A percentile compares a stretch with the other conserved stretches of the same genome.
Conservation (phyloP, 768 basidiomycete genomes). For the Amanita exitialis region DNA sequence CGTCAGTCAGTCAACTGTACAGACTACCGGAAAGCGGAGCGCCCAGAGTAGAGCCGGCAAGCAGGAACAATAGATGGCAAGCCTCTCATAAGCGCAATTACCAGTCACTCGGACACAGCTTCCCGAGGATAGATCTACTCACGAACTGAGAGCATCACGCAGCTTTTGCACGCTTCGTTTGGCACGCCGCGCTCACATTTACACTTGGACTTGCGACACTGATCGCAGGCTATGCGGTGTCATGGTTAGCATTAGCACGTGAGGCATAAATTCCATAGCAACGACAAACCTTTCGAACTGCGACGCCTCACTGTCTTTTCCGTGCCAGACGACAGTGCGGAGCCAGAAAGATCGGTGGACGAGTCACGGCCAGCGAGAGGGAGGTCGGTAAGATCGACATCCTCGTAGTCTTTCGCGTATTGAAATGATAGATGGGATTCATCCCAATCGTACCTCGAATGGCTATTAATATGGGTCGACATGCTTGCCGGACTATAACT, state of each 20-base stretch:
- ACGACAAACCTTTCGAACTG: conserved; percentile 58
- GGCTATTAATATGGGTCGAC: background rate
- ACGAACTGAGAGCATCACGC: conserved; percentile 65
- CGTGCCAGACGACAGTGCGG: conserved; percentile 7
- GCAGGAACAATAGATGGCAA: background rate
- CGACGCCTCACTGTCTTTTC: conserved; percentile 49
- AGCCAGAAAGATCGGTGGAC: conserved; percentile 12
- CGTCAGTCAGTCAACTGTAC: background rate
- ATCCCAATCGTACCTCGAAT: conserved; percentile 1
- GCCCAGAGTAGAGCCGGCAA: no score
- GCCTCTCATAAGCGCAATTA: background rate
- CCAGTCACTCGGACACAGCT: background rate
- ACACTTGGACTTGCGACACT: conserved; percentile 85
- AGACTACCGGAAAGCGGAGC: background rate
- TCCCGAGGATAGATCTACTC: conserved; percentile 13
- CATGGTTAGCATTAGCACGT: background rate
- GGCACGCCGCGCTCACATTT: conserved; percentile 67
- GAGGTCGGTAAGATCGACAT: conserved; percentile 41
- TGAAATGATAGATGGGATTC: conserved; percentile 28
- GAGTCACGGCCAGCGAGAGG: conserved; percentile 15
- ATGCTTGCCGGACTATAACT: background rate
- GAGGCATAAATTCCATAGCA: background rate
- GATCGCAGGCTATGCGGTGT: conserved; percentile 59
- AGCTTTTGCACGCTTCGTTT: conserved; percentile 66
- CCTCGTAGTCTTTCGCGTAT: conserved; percentile 56